Conservation (phyloP, 148 eudicot species). For the Vaccinium darrowii region DNA sequence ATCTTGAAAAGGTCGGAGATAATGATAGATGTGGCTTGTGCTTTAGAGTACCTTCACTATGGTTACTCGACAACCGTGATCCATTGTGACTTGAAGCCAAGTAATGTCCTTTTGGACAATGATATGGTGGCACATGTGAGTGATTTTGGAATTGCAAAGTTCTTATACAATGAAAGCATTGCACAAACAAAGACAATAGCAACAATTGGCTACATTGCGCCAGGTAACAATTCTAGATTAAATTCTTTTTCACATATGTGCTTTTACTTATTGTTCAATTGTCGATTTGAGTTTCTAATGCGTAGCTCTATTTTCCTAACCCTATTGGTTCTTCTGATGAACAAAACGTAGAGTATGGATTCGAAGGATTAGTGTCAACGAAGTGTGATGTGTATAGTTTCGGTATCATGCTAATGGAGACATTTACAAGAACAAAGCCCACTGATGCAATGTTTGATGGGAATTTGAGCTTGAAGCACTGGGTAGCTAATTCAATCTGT, state of each 20-base stretch:
- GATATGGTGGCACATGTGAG: neutral
- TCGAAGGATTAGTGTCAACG: neutral
- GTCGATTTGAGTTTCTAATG: neutral
- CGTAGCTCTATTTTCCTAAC: neutral
- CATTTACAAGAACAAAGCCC: too few species aligned
- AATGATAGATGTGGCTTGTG: neutral
- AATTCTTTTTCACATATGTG: neutral
- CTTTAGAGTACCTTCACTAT: neutral
- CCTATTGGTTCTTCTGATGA: neutral
- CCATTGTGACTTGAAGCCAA: neutral
- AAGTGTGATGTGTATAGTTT: too few species aligned
- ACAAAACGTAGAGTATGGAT: neutral
- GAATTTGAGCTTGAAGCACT: too few species aligned
- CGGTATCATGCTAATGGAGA: too few species aligned
- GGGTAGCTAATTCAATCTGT: too few species aligned
- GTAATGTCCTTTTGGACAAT: neutral
- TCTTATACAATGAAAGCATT: neutral
- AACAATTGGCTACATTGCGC: neutral
- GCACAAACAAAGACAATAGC: neutral
- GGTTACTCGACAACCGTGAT: neutral
- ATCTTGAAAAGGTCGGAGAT: neutral
- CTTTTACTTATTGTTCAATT: neutral
- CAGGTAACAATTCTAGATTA: neutral
- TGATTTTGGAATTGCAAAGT: neutral
- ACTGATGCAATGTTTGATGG: too few species aligned